A percentile compares a stretch with the other conserved stretches of the same genome.
phyloP scores from a whole-genome alignment of 208 protist species.

The Porcisia hertigi region DNA sequence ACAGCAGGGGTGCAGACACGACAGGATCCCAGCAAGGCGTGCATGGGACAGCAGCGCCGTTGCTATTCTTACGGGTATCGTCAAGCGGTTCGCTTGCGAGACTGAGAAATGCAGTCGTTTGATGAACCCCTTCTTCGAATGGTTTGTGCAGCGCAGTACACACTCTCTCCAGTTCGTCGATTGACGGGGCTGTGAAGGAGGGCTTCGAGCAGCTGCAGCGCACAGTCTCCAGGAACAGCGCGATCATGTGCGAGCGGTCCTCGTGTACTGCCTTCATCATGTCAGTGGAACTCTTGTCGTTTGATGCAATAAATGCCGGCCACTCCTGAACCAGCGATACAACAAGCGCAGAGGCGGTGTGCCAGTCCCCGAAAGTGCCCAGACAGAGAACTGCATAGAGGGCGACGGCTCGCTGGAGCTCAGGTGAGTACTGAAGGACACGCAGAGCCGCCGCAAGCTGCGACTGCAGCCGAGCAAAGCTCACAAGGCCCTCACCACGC shows the following conservation, averaged over 20 bases:
- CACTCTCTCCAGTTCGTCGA: constrained; percentile 10
- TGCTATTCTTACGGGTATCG: background rate
- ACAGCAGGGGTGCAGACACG: constrained; percentile 40
- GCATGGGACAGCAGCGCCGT: background rate
- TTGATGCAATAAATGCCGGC: background rate
- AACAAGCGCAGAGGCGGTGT: constrained; percentile 5
- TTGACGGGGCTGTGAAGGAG: constrained; percentile 4
- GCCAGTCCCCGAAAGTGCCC: constrained; percentile 12
- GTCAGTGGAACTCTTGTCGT: background rate
- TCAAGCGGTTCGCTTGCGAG: background rate
- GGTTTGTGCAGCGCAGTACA: background rate
- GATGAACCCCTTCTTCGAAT: background rate
- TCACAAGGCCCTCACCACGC: background rate
- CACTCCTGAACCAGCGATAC: constrained; percentile 15
- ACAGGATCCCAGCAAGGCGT: constrained; percentile 19
- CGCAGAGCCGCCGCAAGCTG: constrained; percentile 6
- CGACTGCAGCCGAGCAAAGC: background rate
- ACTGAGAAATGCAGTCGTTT: background rate
- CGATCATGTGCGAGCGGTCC: constrained; percentile 15
- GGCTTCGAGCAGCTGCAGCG: background rate
- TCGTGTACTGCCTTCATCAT: background rate
- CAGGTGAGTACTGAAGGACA: constrained; percentile 4
- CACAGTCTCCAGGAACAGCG: constrained; percentile 16
- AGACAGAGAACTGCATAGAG: constrained; percentile 15
- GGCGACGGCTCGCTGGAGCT: constrained; percentile 12